Conservation (phyloP, 2,329 filamentous ascomycete genomes). For the Pseudogymnoascus sp. region DNA sequence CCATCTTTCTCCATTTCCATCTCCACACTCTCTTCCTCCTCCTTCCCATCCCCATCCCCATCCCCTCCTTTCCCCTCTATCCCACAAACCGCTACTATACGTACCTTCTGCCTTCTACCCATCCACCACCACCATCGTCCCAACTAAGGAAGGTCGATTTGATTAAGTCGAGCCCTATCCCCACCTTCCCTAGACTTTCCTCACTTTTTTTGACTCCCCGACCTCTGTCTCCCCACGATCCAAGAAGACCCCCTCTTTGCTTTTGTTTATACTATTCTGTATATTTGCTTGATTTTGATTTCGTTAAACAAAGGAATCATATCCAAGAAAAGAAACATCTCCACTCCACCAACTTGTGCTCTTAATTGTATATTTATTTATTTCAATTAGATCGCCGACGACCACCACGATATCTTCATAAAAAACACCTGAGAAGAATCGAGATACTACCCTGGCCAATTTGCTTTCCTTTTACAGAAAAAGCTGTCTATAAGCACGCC, state of each 20-base stretch:
- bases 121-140: not conserved
- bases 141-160: not conserved
- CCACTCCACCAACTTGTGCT: not conserved
- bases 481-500: conserved; percentile 1
- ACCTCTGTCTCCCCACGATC: not conserved
- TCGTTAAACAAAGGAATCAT: not conserved
- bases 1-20: not conserved
- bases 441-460: not conserved
- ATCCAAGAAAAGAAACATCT: not conserved
- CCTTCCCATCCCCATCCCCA: not conserved
- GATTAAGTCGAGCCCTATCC: not conserved
- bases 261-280: not conserved
- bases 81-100: not conserved
- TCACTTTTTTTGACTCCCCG: not conserved
- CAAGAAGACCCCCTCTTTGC: not conserved
- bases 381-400: not conserved
- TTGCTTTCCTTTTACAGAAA: conserved; percentile 4
- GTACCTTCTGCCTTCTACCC: not conserved
- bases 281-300: not conserved
- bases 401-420: not conserved
- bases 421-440: not conserved
- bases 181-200: conserved; percentile 1
- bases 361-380: not conserved
- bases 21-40: no score
- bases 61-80: not conserved